A percentile compares a stretch with the other conserved stretches of the same genome.
Conservation (phyloP, 2,329 filamentous ascomycete genomes). For the Fusarium verticillioides region DNA sequence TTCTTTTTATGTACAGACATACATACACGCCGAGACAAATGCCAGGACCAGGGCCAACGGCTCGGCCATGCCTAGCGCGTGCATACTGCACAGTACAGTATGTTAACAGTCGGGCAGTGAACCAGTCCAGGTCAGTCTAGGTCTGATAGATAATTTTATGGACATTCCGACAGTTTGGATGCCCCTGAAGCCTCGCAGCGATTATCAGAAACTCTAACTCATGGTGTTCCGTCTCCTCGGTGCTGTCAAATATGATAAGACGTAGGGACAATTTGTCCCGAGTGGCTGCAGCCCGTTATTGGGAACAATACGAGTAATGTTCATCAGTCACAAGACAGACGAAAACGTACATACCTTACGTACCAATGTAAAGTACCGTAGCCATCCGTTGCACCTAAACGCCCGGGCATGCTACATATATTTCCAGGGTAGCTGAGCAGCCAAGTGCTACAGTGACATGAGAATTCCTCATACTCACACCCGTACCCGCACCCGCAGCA, state of each 20-base stretch:
- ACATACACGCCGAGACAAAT: slow-evolving; percentile 14
- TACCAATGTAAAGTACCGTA: not conserved
- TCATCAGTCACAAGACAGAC: not conserved
- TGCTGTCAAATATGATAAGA: not conserved
- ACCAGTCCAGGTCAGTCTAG: not conserved
- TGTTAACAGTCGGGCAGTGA: not conserved
- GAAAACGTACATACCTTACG: not conserved
- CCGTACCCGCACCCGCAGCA: not conserved
- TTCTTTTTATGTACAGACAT: not conserved
- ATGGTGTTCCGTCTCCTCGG: slow-evolving; percentile 4
- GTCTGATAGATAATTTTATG: not conserved
- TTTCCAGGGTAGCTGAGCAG: slow-evolving; percentile 1
- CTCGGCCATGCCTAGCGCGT: slow-evolving; percentile 26
- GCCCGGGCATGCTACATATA: not conserved
- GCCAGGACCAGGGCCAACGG: slow-evolving; percentile 9
- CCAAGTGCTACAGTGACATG: not conserved
- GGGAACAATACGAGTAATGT: not conserved
- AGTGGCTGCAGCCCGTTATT: not conserved
- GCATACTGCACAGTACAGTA: not conserved
- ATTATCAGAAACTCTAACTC: not conserved
- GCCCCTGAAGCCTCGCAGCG: slow-evolving; percentile 2
- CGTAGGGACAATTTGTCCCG: not conserved
- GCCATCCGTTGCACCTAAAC: not conserved
- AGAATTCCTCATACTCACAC: not conserved
- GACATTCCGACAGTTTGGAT: slow-evolving; percentile 25